A percentile compares a stretch with the other conserved stretches of the same genome.
These are phyloP conservation scores for Micromonas commoda DNA, from an alignment of 139 green algal genomes.

Conservation along the genomic window DNA sequence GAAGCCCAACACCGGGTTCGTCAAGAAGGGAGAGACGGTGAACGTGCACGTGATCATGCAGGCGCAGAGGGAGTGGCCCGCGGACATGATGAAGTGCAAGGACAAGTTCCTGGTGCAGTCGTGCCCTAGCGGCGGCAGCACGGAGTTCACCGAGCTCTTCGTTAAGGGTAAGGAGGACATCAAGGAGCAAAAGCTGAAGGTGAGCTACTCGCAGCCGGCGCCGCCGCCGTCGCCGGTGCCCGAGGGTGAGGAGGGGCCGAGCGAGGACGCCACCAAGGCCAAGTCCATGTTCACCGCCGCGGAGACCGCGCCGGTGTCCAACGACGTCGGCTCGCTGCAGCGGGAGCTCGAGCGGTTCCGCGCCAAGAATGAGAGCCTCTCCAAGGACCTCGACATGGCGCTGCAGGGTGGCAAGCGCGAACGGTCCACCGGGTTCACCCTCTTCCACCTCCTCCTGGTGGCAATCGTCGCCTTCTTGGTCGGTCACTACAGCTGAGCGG, in stretches of 20 bases:
- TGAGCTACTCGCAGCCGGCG: background rate
- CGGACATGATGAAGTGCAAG: conserved; percentile 41
- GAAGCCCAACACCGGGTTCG: conserved; percentile 55
- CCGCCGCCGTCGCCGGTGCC: background rate
- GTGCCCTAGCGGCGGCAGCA: conserved; percentile 31
- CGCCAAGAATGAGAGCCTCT: conserved; percentile 29
- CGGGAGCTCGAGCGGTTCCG: conserved; percentile 5
- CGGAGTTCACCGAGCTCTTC: conserved; percentile 33
- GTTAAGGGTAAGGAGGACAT: conserved; percentile 24
- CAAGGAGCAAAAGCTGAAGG: conserved; percentile 23
- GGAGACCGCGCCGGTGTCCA: background rate
- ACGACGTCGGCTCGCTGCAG: conserved; percentile 32
- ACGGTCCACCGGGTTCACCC: conserved; percentile 29
- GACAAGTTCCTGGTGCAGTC: conserved; percentile 80
- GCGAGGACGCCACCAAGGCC: too few relatives aligned
- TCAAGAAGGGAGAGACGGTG: conserved; percentile 40
- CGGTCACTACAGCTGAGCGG: conserved; percentile 24
- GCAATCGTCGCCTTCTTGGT: conserved; percentile 49
- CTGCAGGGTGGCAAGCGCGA: conserved; percentile 27
- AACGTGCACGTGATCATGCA: conserved; percentile 46
- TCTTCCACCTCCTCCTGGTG: conserved; percentile 44
- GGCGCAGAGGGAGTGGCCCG: conserved; percentile 36
- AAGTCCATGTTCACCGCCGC: background rate
- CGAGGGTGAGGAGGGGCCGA: background rate
- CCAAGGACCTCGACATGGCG: conserved; percentile 39